phyloP scores from a whole-genome alignment of 2,329 filamentous ascomycete genomes.

The Nemania diffusa region DNA sequence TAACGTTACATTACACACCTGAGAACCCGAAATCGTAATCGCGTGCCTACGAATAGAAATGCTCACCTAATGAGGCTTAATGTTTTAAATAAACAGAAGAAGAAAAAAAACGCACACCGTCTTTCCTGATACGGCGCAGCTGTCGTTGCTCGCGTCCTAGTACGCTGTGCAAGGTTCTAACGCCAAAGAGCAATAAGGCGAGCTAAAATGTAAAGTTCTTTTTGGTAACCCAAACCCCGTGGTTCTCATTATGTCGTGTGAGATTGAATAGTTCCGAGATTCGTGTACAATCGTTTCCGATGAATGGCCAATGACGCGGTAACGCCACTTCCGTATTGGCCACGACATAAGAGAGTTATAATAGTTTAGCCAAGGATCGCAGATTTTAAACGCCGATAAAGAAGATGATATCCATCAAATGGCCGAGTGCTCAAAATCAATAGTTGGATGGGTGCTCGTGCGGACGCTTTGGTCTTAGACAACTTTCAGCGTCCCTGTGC shows the following conservation, averaged over 20 bases:
- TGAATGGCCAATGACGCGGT: neutral
- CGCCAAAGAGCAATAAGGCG: neutral
- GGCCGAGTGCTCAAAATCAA: neutral
- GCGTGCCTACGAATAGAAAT: neutral
- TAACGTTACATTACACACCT: neutral
- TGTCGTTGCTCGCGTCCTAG: neutral
- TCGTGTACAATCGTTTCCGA: neutral
- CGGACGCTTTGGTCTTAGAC: constrained; percentile 37
- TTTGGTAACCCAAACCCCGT: neutral
- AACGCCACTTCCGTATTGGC: neutral
- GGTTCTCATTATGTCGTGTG: constrained; percentile 12
- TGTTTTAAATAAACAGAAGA: neutral
- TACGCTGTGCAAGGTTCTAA: neutral
- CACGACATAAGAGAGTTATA: neutral
- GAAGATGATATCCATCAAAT: neutral
- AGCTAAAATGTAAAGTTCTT: neutral
- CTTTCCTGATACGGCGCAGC: neutral
- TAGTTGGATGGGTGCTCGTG: no score
- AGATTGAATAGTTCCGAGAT: neutral
- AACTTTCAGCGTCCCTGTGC: constrained; percentile 48
- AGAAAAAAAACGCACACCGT: neutral
- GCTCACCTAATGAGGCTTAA: neutral
- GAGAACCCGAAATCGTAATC: neutral
- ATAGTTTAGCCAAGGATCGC: neutral
- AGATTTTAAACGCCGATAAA: neutral